These are phyloP conservation scores for Arthrobotrys sinensis DNA, from an alignment of 2,329 filamentous ascomycete species.

Conservation along the genomic window DNA sequence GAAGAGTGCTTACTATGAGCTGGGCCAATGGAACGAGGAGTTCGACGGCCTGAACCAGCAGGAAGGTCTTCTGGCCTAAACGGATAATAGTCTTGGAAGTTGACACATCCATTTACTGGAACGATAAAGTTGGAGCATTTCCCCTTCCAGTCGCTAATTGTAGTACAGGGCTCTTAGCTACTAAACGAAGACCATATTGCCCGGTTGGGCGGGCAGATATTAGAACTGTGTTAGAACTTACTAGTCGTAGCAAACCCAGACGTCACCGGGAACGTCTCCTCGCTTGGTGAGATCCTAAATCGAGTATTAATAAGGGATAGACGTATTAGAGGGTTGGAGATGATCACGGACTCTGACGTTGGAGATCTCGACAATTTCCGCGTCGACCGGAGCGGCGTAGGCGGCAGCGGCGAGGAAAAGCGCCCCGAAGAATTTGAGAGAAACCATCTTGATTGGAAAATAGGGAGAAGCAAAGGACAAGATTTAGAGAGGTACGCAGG, in stretches of 20 bases:
- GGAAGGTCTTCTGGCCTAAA: slow-evolving; percentile 32
- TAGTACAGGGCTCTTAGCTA: too few relatives aligned
- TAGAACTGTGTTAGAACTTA: neutral
- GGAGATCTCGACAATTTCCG: neutral
- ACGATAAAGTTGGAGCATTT: slow-evolving; percentile 27
- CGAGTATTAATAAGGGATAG: neutral
- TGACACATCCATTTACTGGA: slow-evolving; percentile 23
- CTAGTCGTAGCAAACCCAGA: slow-evolving; percentile 39
- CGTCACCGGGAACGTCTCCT: slow-evolving; percentile 18
- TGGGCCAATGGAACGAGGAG: slow-evolving; percentile 19
- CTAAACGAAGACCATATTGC: neutral
- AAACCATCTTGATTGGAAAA: neutral
- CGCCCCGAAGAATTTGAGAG: neutral
- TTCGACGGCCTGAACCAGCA: slow-evolving; percentile 18
- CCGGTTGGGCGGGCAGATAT: neutral
- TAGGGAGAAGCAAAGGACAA: too few relatives aligned
- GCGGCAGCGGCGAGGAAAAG: neutral
- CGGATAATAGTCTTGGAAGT: slow-evolving; percentile 35
- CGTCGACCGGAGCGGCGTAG: neutral
- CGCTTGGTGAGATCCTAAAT: neutral
- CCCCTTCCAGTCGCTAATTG: slow-evolving; percentile 29
- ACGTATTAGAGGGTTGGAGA: neutral
- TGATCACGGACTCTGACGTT: neutral
- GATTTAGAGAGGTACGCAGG: too few relatives aligned
- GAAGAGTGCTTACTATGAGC: slow-evolving; percentile 9